phyloP scores from a whole-genome alignment of 176 grass and related monocot genomes.

The Oryza coarctata region DNA sequence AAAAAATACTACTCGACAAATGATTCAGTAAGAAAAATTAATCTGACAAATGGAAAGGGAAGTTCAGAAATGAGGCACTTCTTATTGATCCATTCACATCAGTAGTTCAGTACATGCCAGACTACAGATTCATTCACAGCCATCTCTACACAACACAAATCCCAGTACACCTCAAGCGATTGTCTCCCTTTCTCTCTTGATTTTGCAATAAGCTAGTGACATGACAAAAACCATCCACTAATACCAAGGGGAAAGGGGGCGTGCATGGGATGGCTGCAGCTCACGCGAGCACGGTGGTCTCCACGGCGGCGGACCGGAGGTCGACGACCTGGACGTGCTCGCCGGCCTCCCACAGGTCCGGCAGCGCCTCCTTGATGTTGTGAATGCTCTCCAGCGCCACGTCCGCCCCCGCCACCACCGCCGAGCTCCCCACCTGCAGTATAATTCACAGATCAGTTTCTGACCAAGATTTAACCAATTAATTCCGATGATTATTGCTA shows the following conservation, averaged over 20 bases:
- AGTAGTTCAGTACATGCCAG: neutral
- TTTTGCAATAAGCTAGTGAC: neutral
- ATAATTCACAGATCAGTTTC: neutral
- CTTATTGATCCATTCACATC: neutral
- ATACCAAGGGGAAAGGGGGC: neutral
- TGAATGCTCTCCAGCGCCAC: conserved; percentile 93
- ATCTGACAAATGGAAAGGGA: neutral
- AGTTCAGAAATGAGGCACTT: neutral
- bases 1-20: too few species aligned
- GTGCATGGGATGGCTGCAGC: neutral
- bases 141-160: neutral
- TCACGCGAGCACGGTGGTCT: conserved; percentile 76
- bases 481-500: neutral
- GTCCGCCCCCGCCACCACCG: conserved; percentile 63
- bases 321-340: conserved; percentile 50
- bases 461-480: neutral
- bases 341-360: conserved; percentile 71
- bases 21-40: too few species aligned
- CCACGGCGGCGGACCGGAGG: conserved; percentile 50
- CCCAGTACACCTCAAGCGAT: neutral
- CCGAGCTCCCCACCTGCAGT: conserved; percentile 80
- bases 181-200: neutral
- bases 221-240: neutral
- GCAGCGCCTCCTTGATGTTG: conserved; percentile 90
- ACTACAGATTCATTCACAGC: neutral